Percentiles rank a stretch among this genome's conserved stretches.
Conservation (phyloP, 1,284 basidiomycete species). For the Cryptococcus sp. region DNA sequence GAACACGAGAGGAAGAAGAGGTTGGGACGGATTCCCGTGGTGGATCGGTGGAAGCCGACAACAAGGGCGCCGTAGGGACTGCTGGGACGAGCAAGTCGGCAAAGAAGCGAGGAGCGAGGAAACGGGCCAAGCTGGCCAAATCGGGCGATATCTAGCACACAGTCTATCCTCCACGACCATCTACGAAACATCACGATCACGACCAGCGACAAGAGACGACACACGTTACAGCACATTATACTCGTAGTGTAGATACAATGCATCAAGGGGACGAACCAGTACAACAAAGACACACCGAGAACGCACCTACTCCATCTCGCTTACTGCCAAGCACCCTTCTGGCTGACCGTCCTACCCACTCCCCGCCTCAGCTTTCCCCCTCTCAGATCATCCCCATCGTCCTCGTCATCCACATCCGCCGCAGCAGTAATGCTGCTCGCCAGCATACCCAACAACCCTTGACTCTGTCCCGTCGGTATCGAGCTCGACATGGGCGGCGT, state of each 20-base stretch:
- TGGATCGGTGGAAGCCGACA: not conserved
- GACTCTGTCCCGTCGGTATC: conserved; percentile 6
- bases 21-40: not conserved
- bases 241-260: not conserved
- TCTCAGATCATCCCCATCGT: conserved; percentile 2
- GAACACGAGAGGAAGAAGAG: conserved; percentile 2
- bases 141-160: not conserved
- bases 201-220: not conserved
- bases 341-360: conserved; percentile 9
- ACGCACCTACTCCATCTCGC: too few species aligned
- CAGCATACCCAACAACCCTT: conserved; percentile 4
- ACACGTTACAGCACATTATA: not conserved
- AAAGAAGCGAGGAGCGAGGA: conserved; percentile 19
- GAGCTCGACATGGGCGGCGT: conserved; percentile 5
- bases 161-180: too few species aligned
- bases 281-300: too few species aligned
- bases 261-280: not conserved
- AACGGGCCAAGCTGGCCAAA: conserved; percentile 17
- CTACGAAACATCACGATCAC: too few species aligned
- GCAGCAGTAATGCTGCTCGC: conserved; percentile 5
- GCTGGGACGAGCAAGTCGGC: conserved; percentile 16
- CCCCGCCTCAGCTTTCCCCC: conserved; percentile 7
- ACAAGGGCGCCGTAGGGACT: not conserved
- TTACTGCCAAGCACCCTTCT: not conserved
- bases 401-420: conserved; percentile 5